A percentile compares a stretch with the other conserved stretches of the same genome.
Conservation (phyloP, 192 early-diverging fungal genomes). For the Jimgerdemannia lactiflua region DNA sequence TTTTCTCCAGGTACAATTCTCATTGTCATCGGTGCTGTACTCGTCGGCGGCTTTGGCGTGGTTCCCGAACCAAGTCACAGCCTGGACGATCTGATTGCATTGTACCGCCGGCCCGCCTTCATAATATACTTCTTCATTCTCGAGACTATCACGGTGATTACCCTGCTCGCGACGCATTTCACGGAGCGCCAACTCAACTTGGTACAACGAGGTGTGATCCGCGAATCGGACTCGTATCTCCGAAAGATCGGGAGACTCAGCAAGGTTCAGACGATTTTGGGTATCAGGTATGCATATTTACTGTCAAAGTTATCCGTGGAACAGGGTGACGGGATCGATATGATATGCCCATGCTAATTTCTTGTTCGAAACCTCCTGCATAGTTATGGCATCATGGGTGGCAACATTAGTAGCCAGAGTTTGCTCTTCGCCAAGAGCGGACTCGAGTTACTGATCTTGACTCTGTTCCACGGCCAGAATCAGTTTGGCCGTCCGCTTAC, state of each 20-base stretch:
- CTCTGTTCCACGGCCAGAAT: conserved; percentile 49
- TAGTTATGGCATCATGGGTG: conserved; percentile 64
- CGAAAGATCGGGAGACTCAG: background rate
- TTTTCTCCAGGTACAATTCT: conserved; percentile 57
- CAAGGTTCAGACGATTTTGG: background rate
- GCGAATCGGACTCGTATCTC: background rate
- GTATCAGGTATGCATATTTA: background rate
- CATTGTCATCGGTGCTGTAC: conserved; percentile 60
- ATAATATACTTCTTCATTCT: conserved; percentile 62
- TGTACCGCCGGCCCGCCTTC: conserved; percentile 67
- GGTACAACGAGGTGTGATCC: conserved; percentile 1
- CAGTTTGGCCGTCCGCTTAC: conserved; percentile 70
- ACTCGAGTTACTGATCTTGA: conserved; percentile 66
- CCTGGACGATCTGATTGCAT: conserved; percentile 58
- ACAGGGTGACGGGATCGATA: background rate
- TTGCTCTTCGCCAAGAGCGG: conserved; percentile 78
- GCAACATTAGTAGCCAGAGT: conserved; percentile 70
- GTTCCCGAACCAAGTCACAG: conserved; percentile 71
- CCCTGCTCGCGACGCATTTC: conserved; percentile 44
- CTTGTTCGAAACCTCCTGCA: background rate
- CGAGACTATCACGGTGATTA: conserved; percentile 40
- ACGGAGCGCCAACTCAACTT: conserved; percentile 30
- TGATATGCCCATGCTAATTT: background rate
- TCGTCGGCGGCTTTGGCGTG: conserved; percentile 71
- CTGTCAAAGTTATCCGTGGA: background rate